phyloP scores from a whole-genome alignment of 257 asterid genomes.

The Schizonepeta tenuifolia region DNA sequence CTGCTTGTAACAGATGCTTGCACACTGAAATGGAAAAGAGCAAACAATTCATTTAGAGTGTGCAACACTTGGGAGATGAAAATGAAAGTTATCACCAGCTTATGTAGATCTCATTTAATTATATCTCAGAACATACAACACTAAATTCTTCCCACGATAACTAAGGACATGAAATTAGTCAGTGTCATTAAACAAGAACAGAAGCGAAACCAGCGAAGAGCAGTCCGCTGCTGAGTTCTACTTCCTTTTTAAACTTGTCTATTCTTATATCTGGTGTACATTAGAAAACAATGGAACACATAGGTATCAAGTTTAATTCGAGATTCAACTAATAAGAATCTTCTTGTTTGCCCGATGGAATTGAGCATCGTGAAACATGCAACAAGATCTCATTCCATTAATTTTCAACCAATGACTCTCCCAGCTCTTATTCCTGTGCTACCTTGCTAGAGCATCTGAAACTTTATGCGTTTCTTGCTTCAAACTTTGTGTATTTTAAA shows the following conservation, averaged over 20 bases:
- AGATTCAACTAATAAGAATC: conserved; percentile 4
- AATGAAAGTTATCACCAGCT: conserved; percentile 23
- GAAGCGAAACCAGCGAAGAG: conserved; percentile 10
- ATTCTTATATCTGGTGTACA: conserved; percentile 1
- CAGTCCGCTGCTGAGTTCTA: background rate
- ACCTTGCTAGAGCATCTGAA: background rate
- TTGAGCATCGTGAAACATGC: conserved; percentile 22
- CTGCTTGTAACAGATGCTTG: conserved; percentile 97
- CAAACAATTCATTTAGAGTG: conserved; percentile 24
- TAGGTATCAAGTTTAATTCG: conserved; percentile 13
- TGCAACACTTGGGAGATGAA: conserved; percentile 6
- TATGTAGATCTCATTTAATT: conserved; percentile 6
- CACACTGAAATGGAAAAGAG: conserved; percentile 53
- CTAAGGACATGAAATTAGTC: conserved; percentile 10
- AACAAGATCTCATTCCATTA: conserved; percentile 19
- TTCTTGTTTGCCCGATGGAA: background rate
- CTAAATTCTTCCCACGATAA: background rate
- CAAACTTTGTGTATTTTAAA: conserved; percentile 17
- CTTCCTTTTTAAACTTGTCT: background rate
- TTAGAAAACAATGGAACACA: conserved; percentile 7
- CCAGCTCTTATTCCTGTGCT: background rate
- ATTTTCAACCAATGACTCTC: background rate
- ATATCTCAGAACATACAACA: conserved; percentile 1
- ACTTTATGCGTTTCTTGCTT: conserved; percentile 18
- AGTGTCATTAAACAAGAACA: conserved; percentile 29